Evolutionary conservation across 495 filamentous ascomycete species (phyloP).

Genomic region (Poronia punctata): DNA sequence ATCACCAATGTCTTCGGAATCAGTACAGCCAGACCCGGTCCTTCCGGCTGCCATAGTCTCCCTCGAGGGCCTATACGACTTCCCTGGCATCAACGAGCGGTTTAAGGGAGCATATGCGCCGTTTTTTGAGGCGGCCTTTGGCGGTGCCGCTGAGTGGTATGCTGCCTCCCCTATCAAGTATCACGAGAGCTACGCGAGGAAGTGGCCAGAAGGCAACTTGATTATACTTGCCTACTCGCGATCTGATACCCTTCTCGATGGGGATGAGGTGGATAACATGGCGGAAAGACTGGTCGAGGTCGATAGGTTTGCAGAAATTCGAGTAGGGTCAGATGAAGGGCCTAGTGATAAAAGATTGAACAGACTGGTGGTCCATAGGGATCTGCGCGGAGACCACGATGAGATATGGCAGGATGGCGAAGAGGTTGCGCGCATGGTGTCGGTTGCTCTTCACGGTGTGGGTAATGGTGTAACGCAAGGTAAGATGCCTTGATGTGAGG

Average conservation of each 20-base stretch:
- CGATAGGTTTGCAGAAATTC: conserved; percentile 6
- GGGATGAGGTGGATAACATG: conserved; percentile 50
- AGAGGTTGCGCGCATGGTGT: conserved; percentile 16
- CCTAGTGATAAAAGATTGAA: conserved; percentile 22
- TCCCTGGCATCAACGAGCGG: conserved; percentile 18
- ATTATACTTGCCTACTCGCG: conserved; percentile 54
- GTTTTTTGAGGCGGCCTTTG: conserved; percentile 20
- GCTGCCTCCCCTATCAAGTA: conserved; percentile 18
- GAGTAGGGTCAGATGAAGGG: conserved; percentile 22
- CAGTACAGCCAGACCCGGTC: conserved; percentile 34
- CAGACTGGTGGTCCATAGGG: conserved; percentile 29
- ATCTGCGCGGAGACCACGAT: conserved; percentile 58
- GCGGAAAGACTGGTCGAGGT: conserved; percentile 17
- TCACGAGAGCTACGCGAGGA: conserved; percentile 28
- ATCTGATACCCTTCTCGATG: conserved; percentile 52
- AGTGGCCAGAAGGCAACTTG: conserved; percentile 31
- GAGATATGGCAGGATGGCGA: conserved; percentile 28
- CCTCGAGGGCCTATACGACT: conserved; percentile 26
- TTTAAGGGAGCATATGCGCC: conserved; percentile 14
- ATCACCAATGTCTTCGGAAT: conserved; percentile 12
- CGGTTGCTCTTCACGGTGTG: conserved; percentile 10
- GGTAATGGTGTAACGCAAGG: neutral
- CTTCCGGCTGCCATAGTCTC: conserved; percentile 19
- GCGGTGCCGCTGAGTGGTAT: conserved; percentile 21
- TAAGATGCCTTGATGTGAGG: conserved; percentile 2